phyloP scores from a whole-genome alignment of 352 stramenopile genomes.

The Globisporangium lucens region DNA sequence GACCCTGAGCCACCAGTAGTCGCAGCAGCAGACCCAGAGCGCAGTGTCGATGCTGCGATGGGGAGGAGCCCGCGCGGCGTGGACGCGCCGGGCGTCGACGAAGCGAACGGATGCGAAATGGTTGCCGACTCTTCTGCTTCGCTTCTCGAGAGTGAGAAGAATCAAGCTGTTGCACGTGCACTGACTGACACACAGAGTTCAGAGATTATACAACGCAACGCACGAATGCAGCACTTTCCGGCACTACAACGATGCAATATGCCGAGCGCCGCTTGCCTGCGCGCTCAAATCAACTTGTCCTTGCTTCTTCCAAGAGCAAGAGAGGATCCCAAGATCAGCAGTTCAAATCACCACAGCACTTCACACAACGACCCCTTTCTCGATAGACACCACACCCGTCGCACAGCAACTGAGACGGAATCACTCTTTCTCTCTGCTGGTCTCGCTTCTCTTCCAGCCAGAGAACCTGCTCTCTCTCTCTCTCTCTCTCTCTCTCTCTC shows the following conservation, averaged over 20 bases:
- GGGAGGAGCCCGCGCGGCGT: constrained; percentile 11
- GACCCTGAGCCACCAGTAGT: not conserved
- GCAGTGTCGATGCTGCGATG: constrained; percentile 2
- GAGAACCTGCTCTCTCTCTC: not conserved
- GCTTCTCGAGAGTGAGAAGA: constrained; percentile 7
- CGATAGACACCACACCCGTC: not conserved
- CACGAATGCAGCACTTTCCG: not conserved
- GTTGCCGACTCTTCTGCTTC: constrained; percentile 1
- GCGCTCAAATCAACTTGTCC: not conserved
- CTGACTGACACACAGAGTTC: no score
- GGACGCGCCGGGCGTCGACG: constrained; percentile 12
- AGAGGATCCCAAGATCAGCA: not conserved
- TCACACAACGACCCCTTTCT: not conserved
- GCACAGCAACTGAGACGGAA: not conserved
- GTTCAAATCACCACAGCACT: not conserved
- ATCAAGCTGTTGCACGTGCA: not conserved
- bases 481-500: not conserved
- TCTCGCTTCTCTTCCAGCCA: not conserved
- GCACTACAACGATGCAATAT: not conserved
- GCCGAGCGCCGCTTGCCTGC: not conserved
- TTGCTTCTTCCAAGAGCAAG: not conserved
- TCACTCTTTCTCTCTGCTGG: not conserved
- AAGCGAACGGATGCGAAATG: constrained; percentile 13
- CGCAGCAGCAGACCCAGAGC: not conserved
- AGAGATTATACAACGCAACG: no score